Evolutionary conservation across 257 asterid species (phyloP), one percentile per base, ranked within the genome.

Genomic region (Ilex asprella): DNA sequence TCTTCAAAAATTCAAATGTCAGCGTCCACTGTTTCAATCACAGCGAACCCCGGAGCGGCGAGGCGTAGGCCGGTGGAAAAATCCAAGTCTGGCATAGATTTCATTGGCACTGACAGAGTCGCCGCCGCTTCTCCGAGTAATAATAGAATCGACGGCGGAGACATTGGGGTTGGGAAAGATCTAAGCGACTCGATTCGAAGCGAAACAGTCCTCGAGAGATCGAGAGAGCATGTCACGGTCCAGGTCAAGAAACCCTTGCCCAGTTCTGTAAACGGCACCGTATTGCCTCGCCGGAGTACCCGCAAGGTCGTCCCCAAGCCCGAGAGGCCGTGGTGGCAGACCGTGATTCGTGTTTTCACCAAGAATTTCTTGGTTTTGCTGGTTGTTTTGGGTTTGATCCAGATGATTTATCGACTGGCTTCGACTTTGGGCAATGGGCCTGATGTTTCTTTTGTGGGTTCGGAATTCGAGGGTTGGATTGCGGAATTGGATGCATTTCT

Each of bases 1-100:
- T 0, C 13, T 2, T 21, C 27, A 21, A 21, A 21, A 21, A 21
- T 10, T 46, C 10, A 2, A 72, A 89, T 91, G 97, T 85, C 97
- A 56, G 81, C 86, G n/a, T 87, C 97, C 56, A 87, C 89, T 14
- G 86, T 82, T 30, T 85, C 97, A 39, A 76, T 83, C 56, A 78
- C 27, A 21, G 27, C 95, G 3, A 81, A 85, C 64, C 84, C 89
- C 30, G 75, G 77, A 12, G 63, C 84, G 59, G 70, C 89, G 53
- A 91, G 97, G 66, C 96, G 97, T 63, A 90, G 95, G 15, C 73
- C 82, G 56, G 78, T 61, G 31, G 86, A 82, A 64, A 76, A 75
- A 77, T 81, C 65, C 58, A 68, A 55, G 7, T 51, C 78, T 55
- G 82, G 69, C 16, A 67, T 69, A 31, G 88, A 70, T 57, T 59